These are phyloP conservation scores for Mycocentrospora acerina DNA, from an alignment of 2,329 filamentous ascomycete genomes.

Conservation along the genomic window DNA sequence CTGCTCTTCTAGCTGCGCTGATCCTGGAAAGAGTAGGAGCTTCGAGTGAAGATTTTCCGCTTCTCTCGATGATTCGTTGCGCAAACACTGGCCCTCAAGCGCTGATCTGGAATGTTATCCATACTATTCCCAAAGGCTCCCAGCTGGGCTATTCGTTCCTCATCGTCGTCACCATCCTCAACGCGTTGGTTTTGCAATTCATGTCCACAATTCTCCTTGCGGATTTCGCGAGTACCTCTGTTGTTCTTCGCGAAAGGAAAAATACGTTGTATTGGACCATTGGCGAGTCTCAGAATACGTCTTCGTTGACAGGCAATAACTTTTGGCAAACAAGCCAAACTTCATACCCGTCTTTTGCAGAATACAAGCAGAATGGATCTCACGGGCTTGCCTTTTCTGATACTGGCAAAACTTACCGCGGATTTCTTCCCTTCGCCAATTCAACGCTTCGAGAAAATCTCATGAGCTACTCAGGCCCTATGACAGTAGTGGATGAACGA, in stretches of 20 bases:
- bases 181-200: constrained; percentile 4
- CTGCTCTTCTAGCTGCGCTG: too few species aligned
- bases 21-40: too few species aligned
- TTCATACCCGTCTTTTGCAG: constrained; percentile 2
- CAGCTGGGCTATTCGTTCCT: constrained; percentile 1
- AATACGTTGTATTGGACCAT: background rate
- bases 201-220: constrained; percentile 5
- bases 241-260: background rate
- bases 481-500: background rate
- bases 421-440: background rate
- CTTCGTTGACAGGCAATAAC: background rate
- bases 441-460: background rate
- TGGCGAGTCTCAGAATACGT: background rate
- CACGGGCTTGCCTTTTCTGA: background rate
- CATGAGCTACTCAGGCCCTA: background rate
- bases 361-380: constrained; percentile 3
- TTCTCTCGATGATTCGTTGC: too few species aligned
- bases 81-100: too few species aligned
- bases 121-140: too few species aligned
- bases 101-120: too few species aligned
- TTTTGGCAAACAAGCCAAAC: constrained; percentile 2
- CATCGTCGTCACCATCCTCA: constrained; percentile 2
- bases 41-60: too few species aligned
- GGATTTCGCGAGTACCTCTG: background rate
- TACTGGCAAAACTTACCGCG: constrained; percentile 3